Evolutionary conservation across 768 basidiomycete species (phyloP).

Genomic region (Zangia roseola): DNA sequence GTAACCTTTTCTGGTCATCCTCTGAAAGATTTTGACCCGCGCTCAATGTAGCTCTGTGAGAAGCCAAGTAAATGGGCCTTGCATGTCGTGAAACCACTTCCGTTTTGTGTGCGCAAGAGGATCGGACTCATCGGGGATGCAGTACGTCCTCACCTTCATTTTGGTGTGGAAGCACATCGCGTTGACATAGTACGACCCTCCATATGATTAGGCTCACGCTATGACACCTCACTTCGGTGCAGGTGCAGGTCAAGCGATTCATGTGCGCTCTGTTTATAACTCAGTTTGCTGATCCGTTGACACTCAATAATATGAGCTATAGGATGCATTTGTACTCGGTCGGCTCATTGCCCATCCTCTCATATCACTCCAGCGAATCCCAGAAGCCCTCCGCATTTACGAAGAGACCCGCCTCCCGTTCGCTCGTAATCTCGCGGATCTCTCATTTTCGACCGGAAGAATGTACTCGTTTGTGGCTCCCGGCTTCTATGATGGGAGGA

Average conservation of each 20-base stretch:
- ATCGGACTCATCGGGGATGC: constrained; percentile 53
- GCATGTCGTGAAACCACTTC: constrained; percentile 41
- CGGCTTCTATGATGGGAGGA: constrained; percentile 23
- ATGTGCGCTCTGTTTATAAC: constrained; percentile 4
- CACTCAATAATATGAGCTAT: background rate
- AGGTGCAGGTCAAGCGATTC: constrained; percentile 29
- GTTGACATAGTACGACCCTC: background rate
- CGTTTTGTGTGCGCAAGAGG: constrained; percentile 37
- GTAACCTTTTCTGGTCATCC: no score
- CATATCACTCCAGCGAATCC: background rate
- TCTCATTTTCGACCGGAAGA: constrained; percentile 16
- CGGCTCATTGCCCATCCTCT: constrained; percentile 25
- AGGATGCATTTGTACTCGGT: constrained; percentile 25
- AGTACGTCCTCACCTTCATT: constrained; percentile 22
- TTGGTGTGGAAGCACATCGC: background rate
- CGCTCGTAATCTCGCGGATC: constrained; percentile 9
- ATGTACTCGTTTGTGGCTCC: constrained; percentile 20
- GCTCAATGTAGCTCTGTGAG: constrained; percentile 33
- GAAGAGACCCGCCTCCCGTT: constrained; percentile 11
- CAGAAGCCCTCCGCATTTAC: constrained; percentile 9
- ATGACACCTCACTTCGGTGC: constrained; percentile 25
- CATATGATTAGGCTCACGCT: constrained; percentile 21
- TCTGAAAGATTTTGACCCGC: no score
- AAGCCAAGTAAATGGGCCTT: constrained; percentile 44
- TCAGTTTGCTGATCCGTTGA: background rate